Conservation (phyloP, 2,329 filamentous ascomycete genomes). For the Periconia sp. region DNA sequence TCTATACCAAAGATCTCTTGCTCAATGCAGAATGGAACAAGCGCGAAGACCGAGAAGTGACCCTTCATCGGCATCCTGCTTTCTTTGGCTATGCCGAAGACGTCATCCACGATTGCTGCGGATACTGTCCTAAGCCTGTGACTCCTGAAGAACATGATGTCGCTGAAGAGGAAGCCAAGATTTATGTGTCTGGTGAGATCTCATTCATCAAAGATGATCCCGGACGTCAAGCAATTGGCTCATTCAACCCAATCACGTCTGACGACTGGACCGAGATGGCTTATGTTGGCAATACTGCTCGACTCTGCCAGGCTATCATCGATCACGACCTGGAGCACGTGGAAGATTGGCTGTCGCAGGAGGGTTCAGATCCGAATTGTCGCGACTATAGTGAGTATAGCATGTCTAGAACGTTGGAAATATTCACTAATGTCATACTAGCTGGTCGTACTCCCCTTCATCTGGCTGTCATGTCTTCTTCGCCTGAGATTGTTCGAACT, state of each 20-base stretch:
- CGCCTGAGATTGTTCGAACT: slow-evolving; percentile 70
- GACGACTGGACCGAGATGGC: slow-evolving; percentile 92
- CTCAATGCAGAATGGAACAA: slow-evolving; percentile 88
- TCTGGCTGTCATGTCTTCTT: slow-evolving; percentile 72
- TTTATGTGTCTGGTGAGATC: slow-evolving; percentile 76
- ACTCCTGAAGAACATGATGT: slow-evolving; percentile 75
- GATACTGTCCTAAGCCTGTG: slow-evolving; percentile 71
- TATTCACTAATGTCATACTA: too few relatives aligned
- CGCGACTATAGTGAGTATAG: slow-evolving; percentile 55
- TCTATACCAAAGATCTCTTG: slow-evolving; percentile 81
- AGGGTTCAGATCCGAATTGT: slow-evolving; percentile 72
- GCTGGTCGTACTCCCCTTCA: slow-evolving; percentile 77
- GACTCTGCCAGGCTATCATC: slow-evolving; percentile 81
- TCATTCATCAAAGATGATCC: slow-evolving; percentile 81
- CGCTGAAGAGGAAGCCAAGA: slow-evolving; percentile 73
- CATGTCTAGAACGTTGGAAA: too few relatives aligned
- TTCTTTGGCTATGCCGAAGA: slow-evolving; percentile 78
- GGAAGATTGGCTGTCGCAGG: slow-evolving; percentile 70
- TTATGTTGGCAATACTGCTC: slow-evolving; percentile 79
- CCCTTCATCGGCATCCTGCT: slow-evolving; percentile 82
- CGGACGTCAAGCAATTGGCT: slow-evolving; percentile 74
- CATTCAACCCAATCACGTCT: slow-evolving; percentile 80
- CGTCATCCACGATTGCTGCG: slow-evolving; percentile 82
- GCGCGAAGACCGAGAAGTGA: slow-evolving; percentile 73
- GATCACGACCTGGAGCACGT: slow-evolving; percentile 74